phyloP scores from a whole-genome alignment of 1,284 basidiomycete genomes.

The Apiotrichum montevideense region DNA sequence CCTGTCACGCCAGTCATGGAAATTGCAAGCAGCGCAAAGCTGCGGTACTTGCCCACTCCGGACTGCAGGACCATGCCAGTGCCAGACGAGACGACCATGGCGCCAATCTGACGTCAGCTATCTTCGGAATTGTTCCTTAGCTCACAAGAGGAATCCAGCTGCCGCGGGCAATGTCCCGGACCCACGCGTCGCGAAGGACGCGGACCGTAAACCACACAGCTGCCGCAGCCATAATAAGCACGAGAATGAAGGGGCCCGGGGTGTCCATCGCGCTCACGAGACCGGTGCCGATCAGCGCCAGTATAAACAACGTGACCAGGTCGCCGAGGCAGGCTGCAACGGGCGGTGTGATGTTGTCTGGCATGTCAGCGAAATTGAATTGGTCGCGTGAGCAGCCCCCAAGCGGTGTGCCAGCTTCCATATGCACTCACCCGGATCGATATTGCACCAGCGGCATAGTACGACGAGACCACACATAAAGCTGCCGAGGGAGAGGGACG shows the following conservation, averaged over 20 bases:
- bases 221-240: slow-evolving; percentile 55
- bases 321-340: slow-evolving; percentile 89
- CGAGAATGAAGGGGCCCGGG: slow-evolving; percentile 56
- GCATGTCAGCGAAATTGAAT: slow-evolving; percentile 1
- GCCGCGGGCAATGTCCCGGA: slow-evolving; percentile 58
- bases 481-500: slow-evolving; percentile 72
- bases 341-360: slow-evolving; percentile 92
- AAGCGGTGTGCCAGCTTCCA: neutral
- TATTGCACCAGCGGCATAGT: slow-evolving; percentile 63
- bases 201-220: slow-evolving; percentile 51
- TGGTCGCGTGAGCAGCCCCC: neutral
- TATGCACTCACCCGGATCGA: slow-evolving; percentile 69
- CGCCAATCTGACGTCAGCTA: slow-evolving; percentile 49
- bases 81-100: slow-evolving; percentile 85
- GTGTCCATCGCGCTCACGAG: slow-evolving; percentile 64
- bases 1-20: slow-evolving; percentile 85
- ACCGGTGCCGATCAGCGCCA: slow-evolving; percentile 56
- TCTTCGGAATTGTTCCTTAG: slow-evolving; percentile 58
- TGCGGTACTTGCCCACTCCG: slow-evolving; percentile 78
- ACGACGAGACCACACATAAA: slow-evolving; percentile 89
- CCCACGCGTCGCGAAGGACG: slow-evolving; percentile 50
- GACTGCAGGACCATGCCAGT: slow-evolving; percentile 86
- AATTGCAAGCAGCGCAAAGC: slow-evolving; percentile 80
- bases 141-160: slow-evolving; percentile 83
- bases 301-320: slow-evolving; percentile 75